Base-by-base conservation (phyloP, 345 rosid species). In the Aquilaria sinensis region DNA sequence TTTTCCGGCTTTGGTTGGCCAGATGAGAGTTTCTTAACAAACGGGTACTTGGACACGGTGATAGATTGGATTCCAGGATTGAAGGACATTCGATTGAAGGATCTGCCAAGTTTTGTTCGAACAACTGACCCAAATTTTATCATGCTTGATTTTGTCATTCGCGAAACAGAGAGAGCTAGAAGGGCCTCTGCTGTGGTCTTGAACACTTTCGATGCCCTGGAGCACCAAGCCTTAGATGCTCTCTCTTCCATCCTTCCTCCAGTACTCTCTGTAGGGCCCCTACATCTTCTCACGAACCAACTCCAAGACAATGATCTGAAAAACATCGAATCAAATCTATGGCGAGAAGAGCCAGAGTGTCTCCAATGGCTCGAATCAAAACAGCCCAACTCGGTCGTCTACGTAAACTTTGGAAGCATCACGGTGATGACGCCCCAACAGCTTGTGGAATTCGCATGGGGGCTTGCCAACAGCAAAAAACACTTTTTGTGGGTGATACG, bases 41-140 rank as follows among this genome's bases (percentile, higher is more conserved):
- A 75, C 32, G 80, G 75, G 30, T 57, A 70, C 30, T 34, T 79
- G 34, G 77, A 80, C 47, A 63, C 68, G 2, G 12, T 31, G 1
- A 61, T 76, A 48, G 78, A 76, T 63, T 80, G 81, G 81, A 72
- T 80, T 61, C 79, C 84, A 1, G 56, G 65, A 0, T 68, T 77
- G 79, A 67, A 56, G 11, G 60, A 69, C 31, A 64, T 77, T 9
- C 63, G 67, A 2, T 32, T 77, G 29, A 80, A 43, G 60, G 77
- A 80, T 62, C 63, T 80, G 29, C 79, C 81, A 30, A 69, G 71
- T 31, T 80, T 74, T 30, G 30, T 69, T 41, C 66, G 75, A n/a
- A 70, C 84, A 3, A 74, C 77, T 2, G 57, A 72, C 58, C 60
- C 45, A 51, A 32, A 80, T 16, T 67, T 63, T 47, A 12, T 68